phyloP scores from a whole-genome alignment of 768 basidiomycete species.

The Agrocybe chaxingu region DNA sequence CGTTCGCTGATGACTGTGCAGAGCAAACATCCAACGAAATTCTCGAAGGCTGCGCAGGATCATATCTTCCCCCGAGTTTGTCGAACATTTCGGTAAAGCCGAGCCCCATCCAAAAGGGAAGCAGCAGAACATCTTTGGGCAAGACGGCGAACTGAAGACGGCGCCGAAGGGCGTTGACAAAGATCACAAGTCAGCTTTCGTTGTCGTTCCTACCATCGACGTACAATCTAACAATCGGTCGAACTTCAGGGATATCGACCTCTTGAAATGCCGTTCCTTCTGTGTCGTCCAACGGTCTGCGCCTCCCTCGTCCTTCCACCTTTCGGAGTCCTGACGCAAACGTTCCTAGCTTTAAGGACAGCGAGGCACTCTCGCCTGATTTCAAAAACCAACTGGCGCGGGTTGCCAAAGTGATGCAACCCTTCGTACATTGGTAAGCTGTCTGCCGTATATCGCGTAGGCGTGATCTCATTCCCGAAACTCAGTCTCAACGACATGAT shows the following conservation, averaged over 20 bases:
- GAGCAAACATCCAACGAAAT: slow-evolving; percentile 61
- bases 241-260: slow-evolving; percentile 74
- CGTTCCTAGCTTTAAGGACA: slow-evolving; percentile 62
- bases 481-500: slow-evolving; percentile 70
- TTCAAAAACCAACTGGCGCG: slow-evolving; percentile 64
- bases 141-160: slow-evolving; percentile 83
- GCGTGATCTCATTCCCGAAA: neutral
- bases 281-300: slow-evolving; percentile 59
- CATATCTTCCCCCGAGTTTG: slow-evolving; percentile 71
- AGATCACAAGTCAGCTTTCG: slow-evolving; percentile 57
- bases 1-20: slow-evolving; percentile 17
- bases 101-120: slow-evolving; percentile 57
- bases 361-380: slow-evolving; percentile 60
- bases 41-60: slow-evolving; percentile 60
- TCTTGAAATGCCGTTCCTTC: slow-evolving; percentile 81
- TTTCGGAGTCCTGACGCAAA: neutral
- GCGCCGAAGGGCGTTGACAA: slow-evolving; percentile 91
- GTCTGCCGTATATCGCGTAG: neutral
- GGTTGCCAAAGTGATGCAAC: slow-evolving; percentile 54
- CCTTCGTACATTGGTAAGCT: slow-evolving; percentile 77
- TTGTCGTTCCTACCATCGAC: slow-evolving; percentile 1
- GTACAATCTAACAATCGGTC: neutral
- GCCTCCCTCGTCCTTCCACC: neutral
- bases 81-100: slow-evolving; percentile 71
- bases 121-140: slow-evolving; percentile 78